Evolutionary conservation across 345 rosid species (phyloP).

Genomic region (Citrus glauca): DNA sequence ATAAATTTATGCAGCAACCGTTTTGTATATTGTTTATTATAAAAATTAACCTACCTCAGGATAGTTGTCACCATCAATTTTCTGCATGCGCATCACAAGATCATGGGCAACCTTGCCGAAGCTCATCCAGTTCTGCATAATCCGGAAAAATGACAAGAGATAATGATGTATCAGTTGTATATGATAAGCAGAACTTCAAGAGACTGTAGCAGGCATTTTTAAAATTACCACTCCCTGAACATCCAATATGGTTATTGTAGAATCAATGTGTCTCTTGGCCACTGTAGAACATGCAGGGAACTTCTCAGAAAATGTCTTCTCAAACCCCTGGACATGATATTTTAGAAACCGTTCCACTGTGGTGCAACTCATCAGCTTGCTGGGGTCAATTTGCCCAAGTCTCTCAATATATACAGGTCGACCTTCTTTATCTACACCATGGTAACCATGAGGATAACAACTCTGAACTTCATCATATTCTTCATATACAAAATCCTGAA

Average conservation of each 20-base stretch:
- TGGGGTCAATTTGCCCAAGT: constrained; percentile 72
- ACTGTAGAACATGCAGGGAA: constrained; percentile 91
- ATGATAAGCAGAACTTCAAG: constrained; percentile 3
- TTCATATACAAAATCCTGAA: constrained; percentile 83
- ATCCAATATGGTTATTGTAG: constrained; percentile 75
- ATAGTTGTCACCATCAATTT: constrained; percentile 96
- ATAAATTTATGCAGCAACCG: constrained; percentile 4
- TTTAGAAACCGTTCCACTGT: constrained; percentile 83
- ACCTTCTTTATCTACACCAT: constrained; percentile 90
- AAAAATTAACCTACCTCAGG: constrained; percentile 68
- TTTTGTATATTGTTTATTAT: not conserved
- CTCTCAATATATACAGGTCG: constrained; percentile 87
- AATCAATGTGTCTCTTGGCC: constrained; percentile 73
- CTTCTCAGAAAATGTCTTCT: constrained; percentile 80
- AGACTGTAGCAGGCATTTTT: constrained; percentile 5
- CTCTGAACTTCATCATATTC: constrained; percentile 76
- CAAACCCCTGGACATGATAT: constrained; percentile 91
- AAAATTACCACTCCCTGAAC: constrained; percentile 78
- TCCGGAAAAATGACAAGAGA: constrained; percentile 9
- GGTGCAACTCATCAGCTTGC: constrained; percentile 75
- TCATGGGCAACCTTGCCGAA: constrained; percentile 91
- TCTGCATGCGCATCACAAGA: constrained; percentile 88
- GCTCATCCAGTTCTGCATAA: constrained; percentile 80
- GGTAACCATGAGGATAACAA: constrained; percentile 93
- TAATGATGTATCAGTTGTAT: not conserved